Base-by-base conservation (phyloP, 129 eudicot species). In the Centaurea solstitialis region DNA sequence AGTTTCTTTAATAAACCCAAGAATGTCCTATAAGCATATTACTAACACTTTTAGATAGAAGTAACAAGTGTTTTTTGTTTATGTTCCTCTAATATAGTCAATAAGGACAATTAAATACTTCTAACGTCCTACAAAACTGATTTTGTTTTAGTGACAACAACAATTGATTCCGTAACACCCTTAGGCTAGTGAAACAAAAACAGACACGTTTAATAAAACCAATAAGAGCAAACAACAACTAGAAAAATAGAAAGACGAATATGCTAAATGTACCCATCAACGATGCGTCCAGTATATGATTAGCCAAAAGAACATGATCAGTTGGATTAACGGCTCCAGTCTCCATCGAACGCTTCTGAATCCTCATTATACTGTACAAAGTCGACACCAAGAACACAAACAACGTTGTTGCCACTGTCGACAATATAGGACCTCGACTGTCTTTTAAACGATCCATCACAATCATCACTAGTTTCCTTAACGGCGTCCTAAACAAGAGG, bases 241-340 rank as follows among this genome's bases (percentile, higher is more conserved):
- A 33, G 37, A 33, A 33, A 33, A 33, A n/a, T 3, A 37, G 9
- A 70, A 6, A 70, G 68, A 70, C 15, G 6, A 65, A 22, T 30
- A 39, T 0, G 28, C 78, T 17, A 33, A 13, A 72, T 13, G 12
- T 76, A 91, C 98, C 98, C 86, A 94, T 84, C 17, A 92, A 92
- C 6, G 96, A 90, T 11, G 98, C 92, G 40, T 94, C 90, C 2
- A 94, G 92, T 66, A 94, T 86, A 47, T 89, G 90, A 47, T 69
- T 64, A n/a, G 92, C 85, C 74, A 89, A 68, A 70, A 94, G 89
- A 83, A 94, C 89, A 76, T 92, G 97, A 67, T 94, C 96, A 8
- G 91, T 88, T 0, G 92, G 91, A 84, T 88, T 89, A 6, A 94
- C 75, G 2, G 72, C 79, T 68, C 85, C 90, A 0, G 70, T 85